Conservation (phyloP, 1,284 basidiomycete genomes). For the Microstroma glucosiphilum region DNA sequence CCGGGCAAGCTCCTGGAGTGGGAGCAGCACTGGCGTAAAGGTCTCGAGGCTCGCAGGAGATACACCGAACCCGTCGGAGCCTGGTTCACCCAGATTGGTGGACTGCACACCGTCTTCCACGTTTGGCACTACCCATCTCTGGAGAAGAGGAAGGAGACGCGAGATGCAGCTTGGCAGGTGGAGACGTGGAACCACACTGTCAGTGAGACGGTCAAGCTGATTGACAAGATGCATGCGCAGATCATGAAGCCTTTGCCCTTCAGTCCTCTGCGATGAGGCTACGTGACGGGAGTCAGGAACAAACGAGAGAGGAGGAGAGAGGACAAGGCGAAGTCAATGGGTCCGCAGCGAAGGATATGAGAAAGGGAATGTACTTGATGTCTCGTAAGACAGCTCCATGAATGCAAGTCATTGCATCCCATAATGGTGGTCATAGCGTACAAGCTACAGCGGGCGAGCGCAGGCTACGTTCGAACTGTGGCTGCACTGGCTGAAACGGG, state of each 20-base stretch:
- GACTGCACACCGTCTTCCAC: constrained; percentile 46
- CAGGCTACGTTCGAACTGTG: no score
- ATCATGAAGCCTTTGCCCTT: constrained; percentile 44
- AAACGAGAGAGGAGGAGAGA: no score
- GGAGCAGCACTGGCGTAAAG: constrained; percentile 46
- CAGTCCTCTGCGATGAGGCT: constrained; percentile 16
- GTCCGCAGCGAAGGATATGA: no score
- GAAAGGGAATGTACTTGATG: no score
- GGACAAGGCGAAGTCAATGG: no score
- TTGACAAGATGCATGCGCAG: constrained; percentile 48
- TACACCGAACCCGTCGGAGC: constrained; percentile 47
- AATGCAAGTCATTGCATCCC: no score
- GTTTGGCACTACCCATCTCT: constrained; percentile 46
- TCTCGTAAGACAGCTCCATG: no score
- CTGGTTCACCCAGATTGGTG: constrained; percentile 47
- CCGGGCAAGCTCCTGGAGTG: constrained; percentile 45
- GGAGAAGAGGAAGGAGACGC: constrained; percentile 43
- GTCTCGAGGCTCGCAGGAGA: constrained; percentile 42
- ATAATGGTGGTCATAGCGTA: no score
- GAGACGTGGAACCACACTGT: constrained; percentile 49
- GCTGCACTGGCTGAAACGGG: no score
- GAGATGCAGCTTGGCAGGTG: constrained; percentile 47
- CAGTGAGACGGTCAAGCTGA: constrained; percentile 44
- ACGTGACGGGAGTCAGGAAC: not conserved
- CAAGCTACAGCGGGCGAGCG: no score